These are phyloP conservation scores for Sedum album DNA, from an alignment of 164 flowering plant genomes.

Conservation along the genomic window DNA sequence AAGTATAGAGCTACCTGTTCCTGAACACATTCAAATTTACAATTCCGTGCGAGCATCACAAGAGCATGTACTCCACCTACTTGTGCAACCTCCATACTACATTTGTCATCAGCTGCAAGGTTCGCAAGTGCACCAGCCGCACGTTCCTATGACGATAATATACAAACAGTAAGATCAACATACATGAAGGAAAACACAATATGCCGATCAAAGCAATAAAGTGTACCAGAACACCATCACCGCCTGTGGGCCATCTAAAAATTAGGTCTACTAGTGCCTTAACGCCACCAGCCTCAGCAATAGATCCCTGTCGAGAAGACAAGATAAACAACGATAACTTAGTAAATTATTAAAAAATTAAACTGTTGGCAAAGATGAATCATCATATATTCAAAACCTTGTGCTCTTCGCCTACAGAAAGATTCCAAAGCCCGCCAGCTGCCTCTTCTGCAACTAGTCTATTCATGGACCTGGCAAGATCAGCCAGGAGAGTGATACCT, in stretches of 20 bases:
- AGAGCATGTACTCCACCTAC: constrained; percentile 96
- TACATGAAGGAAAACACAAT: not conserved
- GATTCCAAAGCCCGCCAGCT: constrained; percentile 99
- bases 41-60: constrained; percentile 83
- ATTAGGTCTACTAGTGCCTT: constrained; percentile 92
- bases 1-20: constrained; percentile 73
- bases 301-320: constrained; percentile 52
- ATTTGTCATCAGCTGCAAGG: constrained; percentile 97
- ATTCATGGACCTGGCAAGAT: constrained; percentile 87
- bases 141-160: constrained; percentile 51
- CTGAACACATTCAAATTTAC: constrained; percentile 95
- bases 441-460: constrained; percentile 99
- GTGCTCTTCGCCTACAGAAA: constrained; percentile 99
- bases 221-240: constrained; percentile 92
- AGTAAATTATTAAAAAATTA: not conserved
- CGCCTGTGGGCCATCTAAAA: constrained; percentile 85
- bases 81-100: constrained; percentile 87
- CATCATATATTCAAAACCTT: constrained; percentile 40
- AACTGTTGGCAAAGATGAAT: not conserved
- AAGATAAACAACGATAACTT: not conserved
- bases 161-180: not conserved
- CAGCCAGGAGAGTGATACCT: constrained; percentile 79
- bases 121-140: constrained; percentile 99
- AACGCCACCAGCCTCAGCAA: constrained; percentile 94
- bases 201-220: not conserved